Base-by-base conservation (phyloP, 108 stramenopile genomes). In the Tribonema minus region DNA sequence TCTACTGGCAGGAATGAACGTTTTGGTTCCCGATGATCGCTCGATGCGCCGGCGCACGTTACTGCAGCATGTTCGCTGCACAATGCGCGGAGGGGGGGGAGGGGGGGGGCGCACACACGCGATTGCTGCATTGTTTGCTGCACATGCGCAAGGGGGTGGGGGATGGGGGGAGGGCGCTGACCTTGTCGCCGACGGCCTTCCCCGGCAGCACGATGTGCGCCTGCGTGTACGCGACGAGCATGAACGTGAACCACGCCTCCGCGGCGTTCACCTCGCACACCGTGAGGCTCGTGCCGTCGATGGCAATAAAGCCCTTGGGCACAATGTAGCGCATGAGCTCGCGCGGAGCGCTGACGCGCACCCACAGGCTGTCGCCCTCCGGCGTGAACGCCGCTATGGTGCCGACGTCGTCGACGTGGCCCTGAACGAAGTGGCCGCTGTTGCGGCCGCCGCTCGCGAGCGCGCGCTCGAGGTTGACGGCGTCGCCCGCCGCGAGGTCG, bases 161-260 rank as follows among this genome's bases (percentile, higher is more conserved):
- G n/a, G n/a, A n/a, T n/a, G n/a, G n/a, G n/a, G n/a, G n/a, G n/a
- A n/a, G n/a, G n/a, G n/a, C n/a, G n/a, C n/a, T n/a, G n/a, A n/a
- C 89, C 34, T 75, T 82, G 35, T 85, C 91, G 0, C 93, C 94
- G 7, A 90, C 78, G 33, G 58, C 59, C 76, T 94, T 94, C 32
- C 37, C 33, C 0, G 94, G 93, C 15, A 97, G 77, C 33, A 94
- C 88, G 63, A 97, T 93, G n/a, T n/a, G n/a, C n/a, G n/a, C 71
- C 84, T 99, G 98, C 0, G 98, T 99, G 82, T 97, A 95, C 64
- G 93, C 92, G n/a, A 99, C 90, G 72, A 99, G 87, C 98, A 99
- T 99, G 87, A 99, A 93, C 4, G 92, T 92, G 76, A 99, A 99
- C 88, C 92, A 93, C 35, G 88, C 72, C 30, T 88, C 75, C 35